These are phyloP conservation scores for Aethionema arabicum DNA, from an alignment of 345 rosid genomes.

Conservation along the genomic window DNA sequence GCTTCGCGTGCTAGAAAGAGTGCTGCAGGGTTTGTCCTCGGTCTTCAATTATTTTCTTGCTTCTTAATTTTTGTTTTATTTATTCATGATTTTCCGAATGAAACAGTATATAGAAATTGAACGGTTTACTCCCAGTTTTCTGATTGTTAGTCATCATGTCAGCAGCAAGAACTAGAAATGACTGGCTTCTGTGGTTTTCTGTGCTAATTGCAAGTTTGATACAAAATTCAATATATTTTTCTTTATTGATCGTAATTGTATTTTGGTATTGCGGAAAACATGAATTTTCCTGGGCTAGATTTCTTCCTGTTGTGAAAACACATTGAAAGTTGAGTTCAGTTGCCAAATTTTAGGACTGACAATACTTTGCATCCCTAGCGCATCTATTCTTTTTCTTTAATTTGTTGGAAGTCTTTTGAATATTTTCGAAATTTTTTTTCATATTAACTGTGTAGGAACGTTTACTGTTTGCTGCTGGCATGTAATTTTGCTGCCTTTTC, in stretches of 20 bases:
- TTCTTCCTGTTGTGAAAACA: neutral
- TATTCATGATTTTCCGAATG: neutral
- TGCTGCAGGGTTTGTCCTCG: conserved; percentile 81
- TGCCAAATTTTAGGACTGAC: neutral
- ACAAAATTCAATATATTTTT: neutral
- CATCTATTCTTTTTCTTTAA: neutral
- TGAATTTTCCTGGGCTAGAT: neutral
- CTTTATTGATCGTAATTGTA: neutral
- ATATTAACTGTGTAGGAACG: neutral
- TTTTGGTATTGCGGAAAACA: too few species aligned
- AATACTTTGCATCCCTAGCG: neutral
- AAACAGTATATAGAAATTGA: neutral
- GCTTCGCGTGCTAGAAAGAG: conserved; percentile 98
- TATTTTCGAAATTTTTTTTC: neutral
- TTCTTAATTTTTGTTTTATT: conserved; percentile 3
- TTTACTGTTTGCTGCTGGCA: neutral
- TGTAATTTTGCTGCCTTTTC: neutral
- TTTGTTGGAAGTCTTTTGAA: neutral
- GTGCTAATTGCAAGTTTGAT: conserved; percentile 8
- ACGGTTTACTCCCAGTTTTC: neutral
- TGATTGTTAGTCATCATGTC: conserved; percentile 4
- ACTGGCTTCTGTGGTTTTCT: conserved; percentile 6
- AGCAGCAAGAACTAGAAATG: neutral
- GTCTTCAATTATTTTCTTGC: conserved; percentile 24
- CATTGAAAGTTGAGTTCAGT: neutral